Conservation (phyloP, 2,329 filamentous ascomycete genomes). For the Calonectria honghensis region DNA sequence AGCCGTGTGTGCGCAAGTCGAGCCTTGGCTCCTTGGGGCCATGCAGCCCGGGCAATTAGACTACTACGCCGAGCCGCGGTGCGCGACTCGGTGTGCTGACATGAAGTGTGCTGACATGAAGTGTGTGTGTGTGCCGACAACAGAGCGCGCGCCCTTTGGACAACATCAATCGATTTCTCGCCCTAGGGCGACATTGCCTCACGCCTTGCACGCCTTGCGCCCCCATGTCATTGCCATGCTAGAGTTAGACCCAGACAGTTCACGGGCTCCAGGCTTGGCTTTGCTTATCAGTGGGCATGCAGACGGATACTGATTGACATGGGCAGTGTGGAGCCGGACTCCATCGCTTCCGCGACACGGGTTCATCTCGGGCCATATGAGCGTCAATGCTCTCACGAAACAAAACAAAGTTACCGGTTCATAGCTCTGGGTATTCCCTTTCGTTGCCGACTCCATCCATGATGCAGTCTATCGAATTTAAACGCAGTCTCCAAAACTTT, state of each 20-base stretch:
- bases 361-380: conserved; percentile 24
- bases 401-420: not conserved
- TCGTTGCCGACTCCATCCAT: not conserved
- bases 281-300: conserved; percentile 32
- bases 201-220: conserved; percentile 16
- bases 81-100: conserved; percentile 4
- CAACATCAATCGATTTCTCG: not conserved
- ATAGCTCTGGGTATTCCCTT: not conserved
- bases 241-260: conserved; percentile 1
- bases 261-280: not conserved
- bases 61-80: not conserved
- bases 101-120: not conserved
- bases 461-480: not conserved
- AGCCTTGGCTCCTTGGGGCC: conserved; percentile 11
- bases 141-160: conserved; percentile 15
- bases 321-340: conserved; percentile 22
- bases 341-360: conserved; percentile 22
- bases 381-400: conserved; percentile 10
- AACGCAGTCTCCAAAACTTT: not conserved
- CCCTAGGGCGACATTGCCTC: conserved; percentile 1
- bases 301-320: not conserved
- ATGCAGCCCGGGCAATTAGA: not conserved
- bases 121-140: not conserved
- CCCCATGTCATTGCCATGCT: conserved; percentile 1
- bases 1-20: not conserved